These are phyloP conservation scores for Botrytis fabae DNA, from an alignment of 2,329 filamentous ascomycete genomes.

Conservation along the genomic window DNA sequence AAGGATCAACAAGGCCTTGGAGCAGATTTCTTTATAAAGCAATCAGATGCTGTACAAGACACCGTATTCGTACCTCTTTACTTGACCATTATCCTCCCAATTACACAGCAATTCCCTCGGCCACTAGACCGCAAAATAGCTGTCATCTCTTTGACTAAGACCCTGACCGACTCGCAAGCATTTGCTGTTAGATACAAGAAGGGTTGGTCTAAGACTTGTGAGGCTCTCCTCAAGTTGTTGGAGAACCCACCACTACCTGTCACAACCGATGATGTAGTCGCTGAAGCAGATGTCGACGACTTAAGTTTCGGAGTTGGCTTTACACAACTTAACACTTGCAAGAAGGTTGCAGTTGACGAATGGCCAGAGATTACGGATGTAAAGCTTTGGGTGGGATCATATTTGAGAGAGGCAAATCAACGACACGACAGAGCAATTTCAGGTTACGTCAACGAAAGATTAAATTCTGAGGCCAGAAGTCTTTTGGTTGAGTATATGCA, in stretches of 20 bases:
- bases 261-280: conserved; percentile 71
- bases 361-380: conserved; percentile 84
- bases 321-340: conserved; percentile 89
- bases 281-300: conserved; percentile 91
- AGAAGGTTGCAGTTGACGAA: conserved; percentile 70
- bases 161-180: conserved; percentile 78
- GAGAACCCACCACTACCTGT: conserved; percentile 77
- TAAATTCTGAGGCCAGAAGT: conserved; percentile 59
- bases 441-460: conserved; percentile 68
- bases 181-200: conserved; percentile 82
- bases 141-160: conserved; percentile 91
- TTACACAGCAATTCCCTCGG: conserved; percentile 83
- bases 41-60: conserved; percentile 78
- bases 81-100: conserved; percentile 79
- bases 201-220: conserved; percentile 88
- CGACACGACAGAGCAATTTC: conserved; percentile 71
- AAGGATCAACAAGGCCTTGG: conserved; percentile 71
- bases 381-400: conserved; percentile 68
- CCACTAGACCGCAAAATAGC: conserved; percentile 91
- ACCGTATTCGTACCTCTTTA: conserved; percentile 84
- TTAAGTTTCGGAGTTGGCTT: conserved; percentile 93
- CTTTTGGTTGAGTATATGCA: conserved; percentile 51
- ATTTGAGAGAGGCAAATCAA: conserved; percentile 71
- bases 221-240: conserved; percentile 83
- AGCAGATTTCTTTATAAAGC: conserved; percentile 84